phyloP scores from a whole-genome alignment of 163 green algal species.

The Scenedesmus sp. region DNA sequence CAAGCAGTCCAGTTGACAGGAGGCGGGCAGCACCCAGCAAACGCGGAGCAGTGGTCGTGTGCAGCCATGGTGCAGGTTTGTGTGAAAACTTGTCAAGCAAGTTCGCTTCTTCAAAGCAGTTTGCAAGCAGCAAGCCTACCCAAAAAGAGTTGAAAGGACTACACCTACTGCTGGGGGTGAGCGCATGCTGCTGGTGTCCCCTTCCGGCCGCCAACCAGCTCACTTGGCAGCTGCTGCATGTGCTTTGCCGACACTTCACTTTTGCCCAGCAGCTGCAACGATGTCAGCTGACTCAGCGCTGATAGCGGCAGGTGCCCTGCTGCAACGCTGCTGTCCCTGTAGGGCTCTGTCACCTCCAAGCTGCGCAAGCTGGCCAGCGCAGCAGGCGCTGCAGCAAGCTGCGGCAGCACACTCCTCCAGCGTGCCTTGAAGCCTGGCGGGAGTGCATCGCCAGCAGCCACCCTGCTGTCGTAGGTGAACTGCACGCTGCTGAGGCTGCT shows the following conservation, averaged over 20 bases:
- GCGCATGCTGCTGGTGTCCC: too few species aligned
- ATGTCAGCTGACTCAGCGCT: not conserved
- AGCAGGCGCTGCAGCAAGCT: not conserved
- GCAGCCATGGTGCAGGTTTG: too few species aligned
- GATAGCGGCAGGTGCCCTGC: not conserved
- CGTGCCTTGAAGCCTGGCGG: not conserved
- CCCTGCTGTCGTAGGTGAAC: not conserved
- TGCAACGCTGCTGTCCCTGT: not conserved
- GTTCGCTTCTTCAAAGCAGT: too few species aligned
- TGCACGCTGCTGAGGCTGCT: not conserved
- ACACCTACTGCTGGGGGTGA: too few species aligned
- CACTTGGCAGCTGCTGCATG: not conserved
- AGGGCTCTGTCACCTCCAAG: not conserved
- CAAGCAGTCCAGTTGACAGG: not conserved
- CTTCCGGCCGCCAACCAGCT: too few species aligned
- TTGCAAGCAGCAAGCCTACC: too few species aligned
- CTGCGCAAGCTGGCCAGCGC: not conserved
- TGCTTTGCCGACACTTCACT: not conserved
- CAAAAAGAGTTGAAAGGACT: too few species aligned
- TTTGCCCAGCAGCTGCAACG: not conserved
- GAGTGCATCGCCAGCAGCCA: not conserved
- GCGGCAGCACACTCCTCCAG: not conserved
- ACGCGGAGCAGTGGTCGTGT: too few species aligned
- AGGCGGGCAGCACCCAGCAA: too few species aligned
- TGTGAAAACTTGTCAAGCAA: too few species aligned